Conservation (phyloP, 2,329 filamentous ascomycete species). For the Colletotrichum magnum region DNA sequence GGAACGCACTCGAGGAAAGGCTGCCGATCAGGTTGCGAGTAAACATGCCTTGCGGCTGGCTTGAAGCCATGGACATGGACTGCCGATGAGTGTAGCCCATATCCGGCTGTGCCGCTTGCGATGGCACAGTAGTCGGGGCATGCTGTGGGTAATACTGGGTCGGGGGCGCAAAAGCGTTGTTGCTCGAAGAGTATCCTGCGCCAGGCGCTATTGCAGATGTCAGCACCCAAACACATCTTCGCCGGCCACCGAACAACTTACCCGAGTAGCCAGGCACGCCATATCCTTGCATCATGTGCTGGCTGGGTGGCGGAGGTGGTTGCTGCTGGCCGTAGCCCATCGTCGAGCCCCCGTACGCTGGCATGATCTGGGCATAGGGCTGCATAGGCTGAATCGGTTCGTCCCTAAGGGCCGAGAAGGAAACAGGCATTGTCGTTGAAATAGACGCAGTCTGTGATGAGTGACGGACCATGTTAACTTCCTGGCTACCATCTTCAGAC, state of each 20-base stretch:
- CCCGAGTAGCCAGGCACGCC: conserved; percentile 28
- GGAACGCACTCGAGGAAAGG: conserved; percentile 88
- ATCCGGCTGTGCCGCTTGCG: conserved; percentile 47
- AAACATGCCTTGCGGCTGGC: conserved; percentile 85
- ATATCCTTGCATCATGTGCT: conserved; percentile 29
- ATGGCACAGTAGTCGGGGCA: conserved; percentile 47
- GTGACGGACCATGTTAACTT: conserved; percentile 76
- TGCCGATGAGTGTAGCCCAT: conserved; percentile 47
- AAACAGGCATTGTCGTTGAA: conserved; percentile 83
- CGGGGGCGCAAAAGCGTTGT: conserved; percentile 53
- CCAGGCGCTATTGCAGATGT: conserved; percentile 4
- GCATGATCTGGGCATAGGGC: conserved; percentile 36
- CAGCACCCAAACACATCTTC: neutral
- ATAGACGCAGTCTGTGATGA: conserved; percentile 81
- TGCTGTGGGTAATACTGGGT: conserved; percentile 55
- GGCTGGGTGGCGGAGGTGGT: conserved; percentile 11
- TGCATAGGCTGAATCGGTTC: conserved; percentile 44
- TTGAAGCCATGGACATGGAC: conserved; percentile 52
- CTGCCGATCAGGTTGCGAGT: conserved; percentile 96
- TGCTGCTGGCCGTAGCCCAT: conserved; percentile 34
- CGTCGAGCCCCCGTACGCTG: conserved; percentile 25
- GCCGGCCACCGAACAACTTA: conserved; percentile 9
- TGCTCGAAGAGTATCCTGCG: conserved; percentile 38
- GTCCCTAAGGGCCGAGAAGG: conserved; percentile 68
- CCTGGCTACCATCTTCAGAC: conserved; percentile 74